Base-by-base conservation (phyloP, 2,329 filamentous ascomycete species). In the Venturia effusa region DNA sequence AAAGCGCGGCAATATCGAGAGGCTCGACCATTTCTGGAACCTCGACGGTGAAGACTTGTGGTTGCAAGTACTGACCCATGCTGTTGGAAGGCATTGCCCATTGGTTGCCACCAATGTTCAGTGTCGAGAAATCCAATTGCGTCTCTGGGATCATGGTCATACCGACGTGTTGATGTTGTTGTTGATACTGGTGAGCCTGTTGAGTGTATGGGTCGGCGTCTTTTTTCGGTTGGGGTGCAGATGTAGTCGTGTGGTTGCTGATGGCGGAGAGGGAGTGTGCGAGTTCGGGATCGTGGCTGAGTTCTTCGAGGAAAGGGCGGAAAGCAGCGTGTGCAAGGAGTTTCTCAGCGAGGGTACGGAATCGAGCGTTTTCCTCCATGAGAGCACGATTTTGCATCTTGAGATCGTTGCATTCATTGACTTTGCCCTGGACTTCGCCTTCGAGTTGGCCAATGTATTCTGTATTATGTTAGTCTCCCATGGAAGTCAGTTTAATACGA, bases 401-500 rank as follows among this genome's bases (percentile, higher is more conserved):
- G 40, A 97, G 83, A 57, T 92, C 88, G 67, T 88, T 88, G 69
- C 88, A 88, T 79, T 97, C 93, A 68, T 87, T 89, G 48, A 88
- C 86, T 79, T 94, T 95, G 71, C 81, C 81, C 63, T 90, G 88
- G 69, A 97, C 88, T 75, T 97, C 93, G 67, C 84, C 82, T 80
- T 99, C 94, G 19, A 99, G 88, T 76, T 97, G 92, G 67, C 86
- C 84, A 73, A 99, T 97, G 80, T 97, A 97, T 83, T 97, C 94
- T 97, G 71, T 51, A 32, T n/a, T 64, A 17, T 64, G 75, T 90
- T 82, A 90, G 84, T 69, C 59, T 54, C 27, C 11, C 11, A 27
- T 51, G 1, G 15, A 13, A 13, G 1, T 5, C 8, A 51, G 13
- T 8, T 27, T 22, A 24, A 51, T 15, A 27, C 11, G 15, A 2